Evolutionary conservation across 345 rosid genomes (phyloP), one percentile per base, ranked within the genome.

Genomic region (Murraya paniculata): DNA sequence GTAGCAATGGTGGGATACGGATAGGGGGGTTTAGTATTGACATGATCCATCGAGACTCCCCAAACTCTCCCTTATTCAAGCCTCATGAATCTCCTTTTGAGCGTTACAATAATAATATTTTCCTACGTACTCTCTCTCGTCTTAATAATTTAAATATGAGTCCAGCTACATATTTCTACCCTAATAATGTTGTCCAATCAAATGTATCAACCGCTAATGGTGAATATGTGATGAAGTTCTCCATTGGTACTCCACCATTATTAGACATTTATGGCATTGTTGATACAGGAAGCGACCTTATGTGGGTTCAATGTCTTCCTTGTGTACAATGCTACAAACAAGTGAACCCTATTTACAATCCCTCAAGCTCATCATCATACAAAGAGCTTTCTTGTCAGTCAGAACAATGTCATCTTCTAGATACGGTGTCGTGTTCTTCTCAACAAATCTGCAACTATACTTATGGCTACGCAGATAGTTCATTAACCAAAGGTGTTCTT

Each of bases 241-340:
- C 84, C 1, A 38, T 82, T 1, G 84, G 85, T 2, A 86, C 48
- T 1, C 87, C 84, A 2, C 79, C 72, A 0, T 4, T 38, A 0
- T 2, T 38, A 2, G 39, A 56, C 30, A 64, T 81, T 30, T 7
- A 73, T 24, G 86, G 67, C 33, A 78, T 83, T 7, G 81, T 81
- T 8, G 87, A 81, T 70, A 86, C 86, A 0, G 85, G 86, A n/a
- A 83, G 83, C 28, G 86, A 86, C 30, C 86, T 86, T 24, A 18
- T 80, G 57, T 86, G 89, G 89, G 60, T 82, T 8, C 87, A 84
- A 65, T 86, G 89, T 65, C 30, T 27, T 50, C 87, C 85, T 14
- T 86, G 89, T 78, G 22, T 38, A 9, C 68, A 39, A 19, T 84
- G 87, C 60, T 86, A 66, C 65, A 11, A 75, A 22, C 89, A 84